Base-by-base conservation (phyloP, 345 rosid genomes). In the Crucihimalaya himalaica region DNA sequence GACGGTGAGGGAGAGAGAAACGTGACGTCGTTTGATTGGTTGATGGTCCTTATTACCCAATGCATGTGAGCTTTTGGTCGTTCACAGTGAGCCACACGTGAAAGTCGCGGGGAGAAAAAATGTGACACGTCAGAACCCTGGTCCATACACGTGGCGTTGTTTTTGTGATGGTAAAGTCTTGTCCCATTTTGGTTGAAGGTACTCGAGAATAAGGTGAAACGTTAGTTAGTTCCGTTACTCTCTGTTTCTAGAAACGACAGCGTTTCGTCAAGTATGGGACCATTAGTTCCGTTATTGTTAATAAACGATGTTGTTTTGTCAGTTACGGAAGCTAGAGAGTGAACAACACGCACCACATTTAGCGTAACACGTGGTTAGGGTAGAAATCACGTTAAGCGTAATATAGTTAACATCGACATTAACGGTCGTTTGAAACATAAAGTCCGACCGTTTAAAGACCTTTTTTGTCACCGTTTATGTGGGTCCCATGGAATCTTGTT, bases 71-170 rank as follows among this genome's bases (percentile, higher is more conserved):
- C 40, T 37, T 58, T 14, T 53, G 25, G 10, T 35, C 25, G 25
- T 51, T 35, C 14, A 35, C 7, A 59, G 60, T 59, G 68, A 61
- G 37, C 29, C 73, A 75, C 62, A 76, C 65, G 60, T 70, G 75
- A 62, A 75, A 54, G 46, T n/a, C n/a, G 19, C 4, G 23, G 4
- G 8, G 4, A 46, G 28, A 39, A 46, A 21, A 10, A 10, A 13
- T 12, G 4, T 62, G 71, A 70, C 80, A 76, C 42, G 60, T 76
- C 66, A 42, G 80, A 63, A 3, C 19, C 19, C 27, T 45, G 60
- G 65, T 43, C 75, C 75, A 69, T 76, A 63, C 70, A 76, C 80
- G 80, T 70, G 75, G 71, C 75, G 21, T 34, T 8, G 25, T 63
- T 35, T 35, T 43, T n/a, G 48, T 4, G 48, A 34, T 35, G 5